Base-by-base conservation (phyloP, 176 grass and related monocot species). In the Secale cereale region DNA sequence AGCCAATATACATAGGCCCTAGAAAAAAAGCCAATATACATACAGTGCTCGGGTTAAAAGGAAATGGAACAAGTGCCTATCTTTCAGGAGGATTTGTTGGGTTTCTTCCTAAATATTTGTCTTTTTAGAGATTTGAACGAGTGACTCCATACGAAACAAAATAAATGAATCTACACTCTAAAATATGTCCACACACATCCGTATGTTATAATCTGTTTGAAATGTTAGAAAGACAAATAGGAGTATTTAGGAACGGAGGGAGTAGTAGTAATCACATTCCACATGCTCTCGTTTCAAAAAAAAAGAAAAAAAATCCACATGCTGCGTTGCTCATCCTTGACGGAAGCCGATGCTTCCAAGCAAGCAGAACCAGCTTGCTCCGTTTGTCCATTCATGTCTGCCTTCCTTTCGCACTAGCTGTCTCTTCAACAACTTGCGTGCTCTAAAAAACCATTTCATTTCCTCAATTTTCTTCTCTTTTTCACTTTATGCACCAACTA, bases 261-360 rank as follows among this genome's bases (percentile, higher is more conserved):
- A n/a, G n/a, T n/a, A n/a, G n/a, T n/a, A 6, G 2, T 7, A 70
- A 73, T 16, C 70, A 16, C 70, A 73, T 27, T 45, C 69, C 37
- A 73, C 37, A 45, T 73, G 70, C 70, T 50, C n/a, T n/a, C n/a
- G n/a, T n/a, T n/a, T n/a, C n/a, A n/a, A n/a, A n/a, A n/a, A n/a
- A n/a, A n/a, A n/a, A n/a, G n/a, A n/a, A n/a, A n/a, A n/a, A n/a
- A n/a, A n/a, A n/a, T 45, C 69, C 37, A 73, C 37, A 45, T 73
- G 70, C 70, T 50, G 41, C 26, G 16, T 74, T 74, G 71, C 71
- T 30, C 71, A 0, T 20, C 8, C 41, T 29, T 3, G 71, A 74
- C 71, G 71, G 66, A 37, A 74, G 71, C 71, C 71, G 3, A 36
- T 72, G 70, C 70, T 74, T 74, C 41, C 41, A 74, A 74, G 71